Conservation (phyloP, 805 yeast genomes). For the Kazachstania africana region DNA sequence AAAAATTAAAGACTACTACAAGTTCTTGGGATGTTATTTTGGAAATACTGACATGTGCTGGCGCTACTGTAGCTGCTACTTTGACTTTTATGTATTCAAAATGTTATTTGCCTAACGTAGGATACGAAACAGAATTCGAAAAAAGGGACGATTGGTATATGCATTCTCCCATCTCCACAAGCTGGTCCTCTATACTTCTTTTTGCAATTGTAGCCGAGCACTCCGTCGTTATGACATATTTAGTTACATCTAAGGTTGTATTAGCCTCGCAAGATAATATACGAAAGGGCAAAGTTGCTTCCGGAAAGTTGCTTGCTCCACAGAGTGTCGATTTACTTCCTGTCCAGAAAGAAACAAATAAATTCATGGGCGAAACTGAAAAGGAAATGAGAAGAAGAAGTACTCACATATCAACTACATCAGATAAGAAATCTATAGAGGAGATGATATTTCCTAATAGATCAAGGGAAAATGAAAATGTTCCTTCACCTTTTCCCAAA, state of each 20-base stretch:
- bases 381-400: neutral
- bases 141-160: conserved; percentile 17
- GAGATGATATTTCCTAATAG: neutral
- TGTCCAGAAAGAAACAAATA: conserved; percentile 4
- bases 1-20: conserved; percentile 2
- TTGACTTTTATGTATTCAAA: conserved; percentile 61
- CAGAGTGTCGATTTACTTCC: conserved; percentile 4
- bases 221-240: conserved; percentile 4
- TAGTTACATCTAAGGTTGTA: conserved; percentile 3
- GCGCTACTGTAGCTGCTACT: conserved; percentile 58
- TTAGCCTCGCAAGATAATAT: conserved; percentile 1
- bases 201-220: conserved; percentile 27
- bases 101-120: conserved; percentile 30
- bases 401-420: neutral
- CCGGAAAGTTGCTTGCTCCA: conserved; percentile 1
- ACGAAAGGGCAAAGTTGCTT: conserved; percentile 1
- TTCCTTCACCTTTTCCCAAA: too few relatives aligned
- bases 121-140: conserved; percentile 6
- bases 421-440: neutral
- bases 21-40: conserved; percentile 70
- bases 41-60: conserved; percentile 54
- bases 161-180: conserved; percentile 14
- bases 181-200: conserved; percentile 28
- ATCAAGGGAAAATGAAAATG: neutral
- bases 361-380: conserved; percentile 4